These are phyloP conservation scores for Phytophthora hibernalis DNA, from an alignment of 352 stramenopile species.

Conservation along the genomic window DNA sequence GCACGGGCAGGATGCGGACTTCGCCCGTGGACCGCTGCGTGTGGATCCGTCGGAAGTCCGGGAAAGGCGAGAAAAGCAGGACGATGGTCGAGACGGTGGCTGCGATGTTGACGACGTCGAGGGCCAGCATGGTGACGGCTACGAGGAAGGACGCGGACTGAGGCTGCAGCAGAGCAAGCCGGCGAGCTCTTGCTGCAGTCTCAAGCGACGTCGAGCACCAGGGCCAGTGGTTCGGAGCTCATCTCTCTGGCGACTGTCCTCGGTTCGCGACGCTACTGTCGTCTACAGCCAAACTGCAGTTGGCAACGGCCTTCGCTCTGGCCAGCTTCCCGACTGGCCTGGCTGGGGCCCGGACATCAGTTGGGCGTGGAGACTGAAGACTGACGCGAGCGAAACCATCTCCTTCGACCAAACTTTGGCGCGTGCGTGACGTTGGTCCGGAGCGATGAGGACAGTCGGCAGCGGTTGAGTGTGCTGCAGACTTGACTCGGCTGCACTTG, in stretches of 20 bases:
- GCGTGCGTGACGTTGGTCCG: conserved; percentile 27
- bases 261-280: conserved; percentile 10
- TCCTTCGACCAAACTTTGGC: conserved; percentile 29
- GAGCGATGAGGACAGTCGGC: conserved; percentile 18
- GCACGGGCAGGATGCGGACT: conserved; percentile 37
- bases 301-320: neutral
- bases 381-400: conserved; percentile 22
- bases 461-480: conserved; percentile 9
- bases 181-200: neutral
- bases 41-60: conserved; percentile 43
- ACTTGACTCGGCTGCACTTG: neutral
- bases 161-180: neutral
- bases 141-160: neutral
- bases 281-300: conserved; percentile 23
- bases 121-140: conserved; percentile 15
- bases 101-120: conserved; percentile 29
- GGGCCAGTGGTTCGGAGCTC: conserved; percentile 35
- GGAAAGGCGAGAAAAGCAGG: conserved; percentile 37
- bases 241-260: conserved; percentile 31
- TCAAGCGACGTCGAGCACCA: neutral
- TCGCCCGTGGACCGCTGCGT: conserved; percentile 35
- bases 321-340: conserved; percentile 7
- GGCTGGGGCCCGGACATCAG: conserved; percentile 14
- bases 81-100: conserved; percentile 35
- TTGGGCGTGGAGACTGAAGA: neutral